Evolutionary conservation across 768 basidiomycete genomes (phyloP).

Genomic region (Kwoniella dejecticola): DNA sequence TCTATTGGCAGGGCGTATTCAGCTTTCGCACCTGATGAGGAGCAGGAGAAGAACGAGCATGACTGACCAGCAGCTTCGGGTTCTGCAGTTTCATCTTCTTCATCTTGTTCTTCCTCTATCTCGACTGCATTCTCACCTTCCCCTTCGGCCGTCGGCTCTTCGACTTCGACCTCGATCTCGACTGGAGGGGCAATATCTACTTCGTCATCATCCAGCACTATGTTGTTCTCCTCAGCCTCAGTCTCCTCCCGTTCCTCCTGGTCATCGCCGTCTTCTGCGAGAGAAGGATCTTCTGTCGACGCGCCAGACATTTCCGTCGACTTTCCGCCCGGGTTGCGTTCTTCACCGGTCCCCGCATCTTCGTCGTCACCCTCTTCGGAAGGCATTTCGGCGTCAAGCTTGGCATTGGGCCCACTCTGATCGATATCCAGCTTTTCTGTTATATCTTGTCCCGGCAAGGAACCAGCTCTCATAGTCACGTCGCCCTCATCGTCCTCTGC

Average conservation of each 20-base stretch:
- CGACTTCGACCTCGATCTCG: slow-evolving; percentile 11
- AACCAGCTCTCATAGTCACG: slow-evolving; percentile 18
- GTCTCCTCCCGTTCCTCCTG: slow-evolving; percentile 28
- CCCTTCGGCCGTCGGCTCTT: not conserved
- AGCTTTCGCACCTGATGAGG: no score
- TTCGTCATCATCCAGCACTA: slow-evolving; percentile 22
- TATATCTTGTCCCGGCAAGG: no score
- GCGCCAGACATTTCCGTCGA: no score
- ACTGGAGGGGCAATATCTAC: slow-evolving; percentile 4
- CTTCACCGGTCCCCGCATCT: not conserved
- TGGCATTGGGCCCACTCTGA: no score
- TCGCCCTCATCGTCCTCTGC: slow-evolving; percentile 15
- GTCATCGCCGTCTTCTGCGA: slow-evolving; percentile 14
- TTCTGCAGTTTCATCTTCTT: slow-evolving; percentile 9
- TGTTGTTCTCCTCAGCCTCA: slow-evolving; percentile 8
- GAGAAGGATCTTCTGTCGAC: not conserved
- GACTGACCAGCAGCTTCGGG: slow-evolving; percentile 16
- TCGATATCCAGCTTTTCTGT: no score
- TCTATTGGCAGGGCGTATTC: slow-evolving; percentile 3
- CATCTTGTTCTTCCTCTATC: not conserved
- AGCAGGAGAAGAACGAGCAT: no score
- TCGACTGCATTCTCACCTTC: not conserved
- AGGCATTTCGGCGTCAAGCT: no score
- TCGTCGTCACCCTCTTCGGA: not conserved
- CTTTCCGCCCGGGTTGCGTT: not conserved